Conservation (phyloP, 495 filamentous ascomycete genomes). For the Sabuloglossum arenarium region DNA sequence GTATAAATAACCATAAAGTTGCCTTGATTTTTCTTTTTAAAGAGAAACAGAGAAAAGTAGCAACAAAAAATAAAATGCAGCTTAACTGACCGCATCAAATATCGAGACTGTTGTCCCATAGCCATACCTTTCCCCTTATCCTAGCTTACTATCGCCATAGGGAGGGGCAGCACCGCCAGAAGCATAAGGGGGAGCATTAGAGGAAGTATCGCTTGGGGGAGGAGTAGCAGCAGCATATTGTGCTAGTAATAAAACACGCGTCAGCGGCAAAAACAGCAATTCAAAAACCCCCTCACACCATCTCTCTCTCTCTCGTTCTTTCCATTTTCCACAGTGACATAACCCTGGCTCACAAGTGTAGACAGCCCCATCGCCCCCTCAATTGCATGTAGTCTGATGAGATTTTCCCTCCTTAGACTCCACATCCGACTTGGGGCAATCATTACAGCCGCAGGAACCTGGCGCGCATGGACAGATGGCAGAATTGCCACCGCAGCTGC, state of each 20-base stretch:
- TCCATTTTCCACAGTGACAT: background rate
- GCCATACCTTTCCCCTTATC: background rate
- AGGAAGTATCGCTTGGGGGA: background rate
- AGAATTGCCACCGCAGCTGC: conserved; percentile 12
- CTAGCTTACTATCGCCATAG: background rate
- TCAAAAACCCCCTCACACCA: background rate
- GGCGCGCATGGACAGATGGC: conserved; percentile 13
- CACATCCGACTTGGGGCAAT: conserved; percentile 13
- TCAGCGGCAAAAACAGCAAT: background rate
- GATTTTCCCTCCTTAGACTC: background rate
- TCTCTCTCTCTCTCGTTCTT: background rate
- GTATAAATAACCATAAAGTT: too few species aligned
- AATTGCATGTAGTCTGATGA: background rate
- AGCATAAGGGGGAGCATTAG: background rate
- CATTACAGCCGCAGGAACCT: conserved; percentile 16
- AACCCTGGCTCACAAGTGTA: background rate
- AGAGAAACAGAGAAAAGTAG: too few species aligned
- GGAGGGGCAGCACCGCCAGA: background rate
- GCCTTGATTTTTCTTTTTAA: too few species aligned
- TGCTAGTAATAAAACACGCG: background rate
- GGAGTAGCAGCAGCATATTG: background rate
- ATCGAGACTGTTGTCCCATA: too few species aligned
- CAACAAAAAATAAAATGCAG: background rate
- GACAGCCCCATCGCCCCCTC: background rate
- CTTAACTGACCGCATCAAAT: background rate